A percentile compares a stretch with the other conserved stretches of the same genome.
These are phyloP conservation scores for Linnemannia schmuckeri DNA, from an alignment of 192 early-diverging fungal species.

Conservation along the genomic window DNA sequence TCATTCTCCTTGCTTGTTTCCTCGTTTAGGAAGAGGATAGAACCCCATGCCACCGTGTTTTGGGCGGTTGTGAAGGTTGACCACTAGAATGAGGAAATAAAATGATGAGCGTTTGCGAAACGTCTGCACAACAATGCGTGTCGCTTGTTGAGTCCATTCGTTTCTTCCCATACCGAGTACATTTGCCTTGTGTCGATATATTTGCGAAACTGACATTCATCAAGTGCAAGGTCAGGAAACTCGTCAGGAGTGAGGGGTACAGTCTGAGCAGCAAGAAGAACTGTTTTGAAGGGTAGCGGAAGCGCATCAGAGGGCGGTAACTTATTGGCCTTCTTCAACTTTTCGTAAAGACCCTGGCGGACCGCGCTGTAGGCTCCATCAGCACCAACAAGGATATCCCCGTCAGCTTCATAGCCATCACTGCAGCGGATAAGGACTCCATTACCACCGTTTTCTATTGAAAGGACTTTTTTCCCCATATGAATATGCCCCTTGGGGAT, in stretches of 20 bases:
- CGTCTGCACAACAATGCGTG: no score
- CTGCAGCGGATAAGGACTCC: constrained; percentile 15
- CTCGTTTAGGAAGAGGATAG: background rate
- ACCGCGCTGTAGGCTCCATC: constrained; percentile 27
- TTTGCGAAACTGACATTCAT: background rate
- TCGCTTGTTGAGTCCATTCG: no score
- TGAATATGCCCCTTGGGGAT: constrained; percentile 21
- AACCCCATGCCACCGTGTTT: background rate
- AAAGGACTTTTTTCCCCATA: constrained; percentile 20
- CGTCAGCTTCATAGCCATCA: background rate
- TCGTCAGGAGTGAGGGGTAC: background rate
- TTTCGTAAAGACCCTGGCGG: constrained; percentile 9
- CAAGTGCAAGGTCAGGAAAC: background rate
- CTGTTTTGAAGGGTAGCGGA: background rate
- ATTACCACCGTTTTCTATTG: background rate
- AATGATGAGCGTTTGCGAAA: no score
- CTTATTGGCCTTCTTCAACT: background rate
- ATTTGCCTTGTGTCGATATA: no score
- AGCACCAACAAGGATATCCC: constrained; percentile 29
- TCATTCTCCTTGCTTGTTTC: background rate
- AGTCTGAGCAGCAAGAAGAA: constrained; percentile 18
- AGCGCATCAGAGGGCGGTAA: constrained; percentile 2
- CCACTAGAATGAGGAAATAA: no score
- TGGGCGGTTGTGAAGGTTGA: background rate
- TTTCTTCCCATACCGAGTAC: no score